Base-by-base conservation (phyloP, 2,329 filamentous ascomycete species). In the Fusarium sp. region DNA sequence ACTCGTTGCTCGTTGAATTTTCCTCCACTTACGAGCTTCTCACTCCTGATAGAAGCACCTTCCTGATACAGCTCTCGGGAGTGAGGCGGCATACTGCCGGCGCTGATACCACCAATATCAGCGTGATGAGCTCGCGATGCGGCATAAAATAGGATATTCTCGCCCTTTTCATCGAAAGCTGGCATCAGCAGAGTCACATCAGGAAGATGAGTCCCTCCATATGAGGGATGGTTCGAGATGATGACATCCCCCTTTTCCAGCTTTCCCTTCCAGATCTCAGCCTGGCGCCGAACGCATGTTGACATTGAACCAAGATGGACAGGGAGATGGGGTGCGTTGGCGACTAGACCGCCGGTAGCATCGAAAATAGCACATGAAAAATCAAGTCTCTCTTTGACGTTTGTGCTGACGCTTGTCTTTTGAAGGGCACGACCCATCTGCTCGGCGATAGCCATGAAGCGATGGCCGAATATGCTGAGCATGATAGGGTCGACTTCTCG, bases 391-490 rank as follows among this genome's bases (percentile, higher is more conserved):
- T 94, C 91, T 66, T 95, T 90, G 71, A 94, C 89, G 64, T 94
- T 94, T 2, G 89, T 92, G 65, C 86, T 90, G 42, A 93, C 89
- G 67, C 88, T 90, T 0, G 90, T 93, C 77, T 93, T 93, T 70
- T 94, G 90, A 23, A 94, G 75, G 10, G 89, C 88, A 42, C 89
- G 82, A 1, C 91, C 90, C 91, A 93, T 93, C 69, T 93, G 90
- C 72, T 94, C 91, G 1, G 91, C 91, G 65, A 93, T 92, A 3
- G 89, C 88, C 91, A 94, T 93, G 77, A 94, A 94, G 7, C 91
- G 83, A 72, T 93, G 90, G 0, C 88, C 89, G 67, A 94, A 93
- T 52, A 94, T 90, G 65, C 87, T 90, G 4, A 94, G 81, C 77
- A 92, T 84, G 66, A 94, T 91, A 0, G 90, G 90, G 69, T 93